phyloP scores from a whole-genome alignment of 1,139 yeast genomes.

The Lodderomyces metapsilosis region DNA sequence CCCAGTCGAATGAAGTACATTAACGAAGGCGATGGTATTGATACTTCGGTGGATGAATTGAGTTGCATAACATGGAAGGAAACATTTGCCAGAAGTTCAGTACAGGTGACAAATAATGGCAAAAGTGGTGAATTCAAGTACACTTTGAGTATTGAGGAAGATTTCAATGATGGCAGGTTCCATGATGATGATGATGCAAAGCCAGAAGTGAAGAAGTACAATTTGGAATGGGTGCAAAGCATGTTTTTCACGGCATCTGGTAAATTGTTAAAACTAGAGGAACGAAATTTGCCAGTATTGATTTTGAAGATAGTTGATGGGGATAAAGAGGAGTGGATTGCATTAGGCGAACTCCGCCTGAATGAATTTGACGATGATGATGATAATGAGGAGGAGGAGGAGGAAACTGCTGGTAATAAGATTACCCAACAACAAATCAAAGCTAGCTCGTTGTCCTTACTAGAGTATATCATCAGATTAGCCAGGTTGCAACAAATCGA shows the following conservation, averaged over 20 bases:
- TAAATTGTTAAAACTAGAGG: conserved; percentile 60
- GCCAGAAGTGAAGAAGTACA: conserved; percentile 32
- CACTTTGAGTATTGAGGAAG: conserved; percentile 51
- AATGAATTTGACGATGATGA: conserved; percentile 31
- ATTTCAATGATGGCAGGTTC: conserved; percentile 71
- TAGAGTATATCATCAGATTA: conserved; percentile 66
- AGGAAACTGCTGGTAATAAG: conserved; percentile 21
- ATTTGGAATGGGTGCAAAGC: conserved; percentile 46
- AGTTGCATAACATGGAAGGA: conserved; percentile 70
- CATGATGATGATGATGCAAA: conserved; percentile 56
- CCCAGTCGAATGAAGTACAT: conserved; percentile 45
- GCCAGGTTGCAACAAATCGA: conserved; percentile 64
- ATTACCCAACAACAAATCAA: conserved; percentile 11
- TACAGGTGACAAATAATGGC: conserved; percentile 33
- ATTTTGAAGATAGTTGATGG: conserved; percentile 47
- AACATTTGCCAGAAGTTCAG: conserved; percentile 58
- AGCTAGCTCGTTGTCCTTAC: conserved; percentile 47
- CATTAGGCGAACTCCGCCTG: conserved; percentile 44
- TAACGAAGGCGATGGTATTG: conserved; percentile 16
- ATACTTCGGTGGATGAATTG: conserved; percentile 20
- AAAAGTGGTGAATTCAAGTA: conserved; percentile 26
- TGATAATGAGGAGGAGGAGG: conserved; percentile 28
- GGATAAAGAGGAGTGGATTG: conserved; percentile 48
- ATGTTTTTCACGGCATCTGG: conserved; percentile 78
- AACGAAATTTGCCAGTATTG: conserved; percentile 64